Evolutionary conservation across 192 early-diverging fungal species (phyloP), one percentile per base, ranked within the genome.

Genomic region (Pecoramyces ruminantium): DNA sequence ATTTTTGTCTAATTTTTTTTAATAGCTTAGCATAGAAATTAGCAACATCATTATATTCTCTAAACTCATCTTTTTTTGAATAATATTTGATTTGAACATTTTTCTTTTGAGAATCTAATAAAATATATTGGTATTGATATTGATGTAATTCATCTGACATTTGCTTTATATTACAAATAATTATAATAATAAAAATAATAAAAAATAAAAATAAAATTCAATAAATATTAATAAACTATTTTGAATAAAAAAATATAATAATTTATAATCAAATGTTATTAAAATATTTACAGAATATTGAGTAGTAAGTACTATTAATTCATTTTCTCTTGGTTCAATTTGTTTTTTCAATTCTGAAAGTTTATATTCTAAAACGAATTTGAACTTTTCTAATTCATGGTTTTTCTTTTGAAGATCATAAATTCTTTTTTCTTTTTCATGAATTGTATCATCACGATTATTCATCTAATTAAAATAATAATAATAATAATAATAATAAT

Each of bases 341-440:
- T 90, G 89, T 79, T 90, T 90, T 30, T 85, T 83, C 21, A 90
- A 79, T 82, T 90, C 89, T n/a, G 87, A 77, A 34, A 90, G 87
- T 80, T 90, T 90, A 81, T 88, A 90, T 78, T 90, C 89, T 29
- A 90, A 82, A 16, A 90, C 89, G 81, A 90, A 90, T 80, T 90
- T 90, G 83, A 90, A 90, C 82, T 90, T 90, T 83, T 90, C 89
- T 30, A 90, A 85, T 79, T 90, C 89, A 79, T 90, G 88, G 78
- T 90, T 90, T 77, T 90, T 90, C 78, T 90, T 90, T 79, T 88
- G 85, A 25, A 90, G 78, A 80, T 90, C 89, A 78, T 87, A 89
- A 79, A 90, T 90, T 29, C 89, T 85, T 79, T 90, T 90, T 58
- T 88, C 88, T 81, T 90, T 90, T 79, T 90, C 89, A 67, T 86